phyloP scores from a whole-genome alignment of 371 early-diverging fungal genomes.

The Entomophthora muscae region DNA sequence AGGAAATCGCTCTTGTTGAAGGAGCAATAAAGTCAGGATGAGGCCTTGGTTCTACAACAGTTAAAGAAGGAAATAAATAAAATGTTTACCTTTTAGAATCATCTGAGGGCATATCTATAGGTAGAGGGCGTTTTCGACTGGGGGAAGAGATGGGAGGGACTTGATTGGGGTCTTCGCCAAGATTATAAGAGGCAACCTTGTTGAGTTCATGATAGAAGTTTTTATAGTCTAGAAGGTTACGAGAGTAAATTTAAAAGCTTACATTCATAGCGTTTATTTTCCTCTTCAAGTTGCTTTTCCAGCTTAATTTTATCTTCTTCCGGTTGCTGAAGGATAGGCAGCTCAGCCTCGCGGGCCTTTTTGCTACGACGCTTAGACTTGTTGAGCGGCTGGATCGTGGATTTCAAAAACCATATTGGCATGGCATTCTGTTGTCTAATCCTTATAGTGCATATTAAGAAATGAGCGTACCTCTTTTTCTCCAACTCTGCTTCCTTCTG shows the following conservation, averaged over 20 bases:
- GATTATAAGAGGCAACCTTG: not conserved
- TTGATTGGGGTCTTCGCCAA: slow-evolving; percentile 10
- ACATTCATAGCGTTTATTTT: not conserved
- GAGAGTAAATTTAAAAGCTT: not conserved
- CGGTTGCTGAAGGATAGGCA: not conserved
- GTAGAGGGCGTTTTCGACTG: not conserved
- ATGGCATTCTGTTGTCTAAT: slow-evolving; percentile 7
- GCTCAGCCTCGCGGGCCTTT: not conserved
- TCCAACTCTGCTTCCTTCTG: slow-evolving; percentile 47
- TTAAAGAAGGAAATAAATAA: no score
- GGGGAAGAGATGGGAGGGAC: not conserved
- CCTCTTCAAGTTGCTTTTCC: not conserved
- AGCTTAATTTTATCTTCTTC: not conserved
- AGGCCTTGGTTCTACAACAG: no score
- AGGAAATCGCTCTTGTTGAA: no score
- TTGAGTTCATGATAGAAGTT: not conserved
- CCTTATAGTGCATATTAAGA: no score
- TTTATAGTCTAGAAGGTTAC: not conserved
- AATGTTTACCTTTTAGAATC: not conserved
- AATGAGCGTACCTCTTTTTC: slow-evolving; percentile 31
- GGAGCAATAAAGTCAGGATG: no score
- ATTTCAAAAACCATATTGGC: slow-evolving; percentile 5
- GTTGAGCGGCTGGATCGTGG: slow-evolving; percentile 5
- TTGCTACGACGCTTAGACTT: not conserved
- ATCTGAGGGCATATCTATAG: not conserved